These are phyloP conservation scores for Paraphaeosphaeria minitans DNA, from an alignment of 2,329 filamentous ascomycete species.

Conservation along the genomic window DNA sequence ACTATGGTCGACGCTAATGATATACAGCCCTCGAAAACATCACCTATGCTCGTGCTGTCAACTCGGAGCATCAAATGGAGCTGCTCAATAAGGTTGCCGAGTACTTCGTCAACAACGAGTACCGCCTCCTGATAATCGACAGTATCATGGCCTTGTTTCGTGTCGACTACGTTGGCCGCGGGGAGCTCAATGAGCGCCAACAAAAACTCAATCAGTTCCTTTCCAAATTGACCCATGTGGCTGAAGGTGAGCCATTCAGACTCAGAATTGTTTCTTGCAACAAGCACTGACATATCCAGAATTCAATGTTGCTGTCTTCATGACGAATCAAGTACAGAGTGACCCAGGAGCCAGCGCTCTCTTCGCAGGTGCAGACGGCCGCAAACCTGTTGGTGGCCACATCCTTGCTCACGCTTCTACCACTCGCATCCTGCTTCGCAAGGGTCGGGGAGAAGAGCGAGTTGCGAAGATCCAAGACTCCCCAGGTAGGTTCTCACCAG, in stretches of 20 bases:
- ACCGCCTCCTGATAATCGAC: slow-evolving; percentile 70
- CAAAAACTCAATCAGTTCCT: slow-evolving; percentile 71
- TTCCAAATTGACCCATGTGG: slow-evolving; percentile 67
- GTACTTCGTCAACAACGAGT: slow-evolving; percentile 67
- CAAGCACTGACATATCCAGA: slow-evolving; percentile 47
- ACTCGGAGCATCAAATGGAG: slow-evolving; percentile 70
- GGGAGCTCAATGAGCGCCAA: slow-evolving; percentile 70
- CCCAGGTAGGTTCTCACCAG: slow-evolving; percentile 55
- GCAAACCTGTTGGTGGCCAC: slow-evolving; percentile 70
- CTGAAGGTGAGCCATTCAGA: slow-evolving; percentile 56
- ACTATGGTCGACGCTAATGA: slow-evolving; percentile 54
- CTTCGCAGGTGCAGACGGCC: slow-evolving; percentile 70
- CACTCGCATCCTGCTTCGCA: slow-evolving; percentile 68
- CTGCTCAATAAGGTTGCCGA: slow-evolving; percentile 65
- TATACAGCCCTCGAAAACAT: slow-evolving; percentile 68
- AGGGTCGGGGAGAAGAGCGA: slow-evolving; percentile 71
- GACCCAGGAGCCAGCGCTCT: slow-evolving; percentile 71
- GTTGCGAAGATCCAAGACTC: slow-evolving; percentile 73
- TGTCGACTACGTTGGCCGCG: slow-evolving; percentile 69
- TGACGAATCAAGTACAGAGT: slow-evolving; percentile 74
- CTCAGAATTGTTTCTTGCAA: too few species aligned
- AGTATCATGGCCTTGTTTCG: slow-evolving; percentile 73
- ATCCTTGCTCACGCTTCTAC: slow-evolving; percentile 72
- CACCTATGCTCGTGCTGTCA: slow-evolving; percentile 66
- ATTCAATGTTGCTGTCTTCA: slow-evolving; percentile 65